Percentiles rank a stretch among this genome's conserved stretches.
phyloP scores from a whole-genome alignment of 129 eudicot species.

The Flaveria sonorensis region DNA sequence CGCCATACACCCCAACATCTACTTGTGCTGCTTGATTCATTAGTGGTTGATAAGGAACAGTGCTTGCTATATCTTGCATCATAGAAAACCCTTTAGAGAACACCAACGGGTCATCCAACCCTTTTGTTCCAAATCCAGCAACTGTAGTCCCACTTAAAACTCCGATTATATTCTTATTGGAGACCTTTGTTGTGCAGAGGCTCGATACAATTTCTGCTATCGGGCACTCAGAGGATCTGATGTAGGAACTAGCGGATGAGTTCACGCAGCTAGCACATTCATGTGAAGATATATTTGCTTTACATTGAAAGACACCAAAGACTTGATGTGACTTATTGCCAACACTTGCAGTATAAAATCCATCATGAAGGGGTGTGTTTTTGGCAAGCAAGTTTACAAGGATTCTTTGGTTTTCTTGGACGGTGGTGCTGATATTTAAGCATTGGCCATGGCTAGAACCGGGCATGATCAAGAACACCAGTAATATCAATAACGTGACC shows the following conservation, averaged over 20 bases:
- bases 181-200: conserved; percentile 17
- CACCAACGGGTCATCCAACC: conserved; percentile 23
- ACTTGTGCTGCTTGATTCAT: conserved; percentile 26
- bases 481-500: neutral
- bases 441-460: conserved; percentile 22
- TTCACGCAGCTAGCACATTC: conserved; percentile 10
- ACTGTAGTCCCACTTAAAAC: neutral
- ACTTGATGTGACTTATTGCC: conserved; percentile 22
- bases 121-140: neutral
- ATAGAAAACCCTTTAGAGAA: conserved; percentile 30
- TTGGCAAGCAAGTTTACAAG: conserved; percentile 12
- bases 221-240: neutral
- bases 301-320: conserved; percentile 25
- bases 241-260: neutral
- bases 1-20: conserved; percentile 26
- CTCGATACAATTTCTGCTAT: neutral
- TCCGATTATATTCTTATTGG: conserved; percentile 16
- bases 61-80: conserved; percentile 29
- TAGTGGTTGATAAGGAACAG: conserved; percentile 27
- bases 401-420: conserved; percentile 11
- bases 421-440: neutral
- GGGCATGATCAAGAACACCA: conserved; percentile 16
- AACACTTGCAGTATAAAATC: conserved; percentile 27
- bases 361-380: conserved; percentile 22
- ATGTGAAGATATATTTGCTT: conserved; percentile 15